phyloP scores from a whole-genome alignment of 345 rosid species.

The Populus alba region DNA sequence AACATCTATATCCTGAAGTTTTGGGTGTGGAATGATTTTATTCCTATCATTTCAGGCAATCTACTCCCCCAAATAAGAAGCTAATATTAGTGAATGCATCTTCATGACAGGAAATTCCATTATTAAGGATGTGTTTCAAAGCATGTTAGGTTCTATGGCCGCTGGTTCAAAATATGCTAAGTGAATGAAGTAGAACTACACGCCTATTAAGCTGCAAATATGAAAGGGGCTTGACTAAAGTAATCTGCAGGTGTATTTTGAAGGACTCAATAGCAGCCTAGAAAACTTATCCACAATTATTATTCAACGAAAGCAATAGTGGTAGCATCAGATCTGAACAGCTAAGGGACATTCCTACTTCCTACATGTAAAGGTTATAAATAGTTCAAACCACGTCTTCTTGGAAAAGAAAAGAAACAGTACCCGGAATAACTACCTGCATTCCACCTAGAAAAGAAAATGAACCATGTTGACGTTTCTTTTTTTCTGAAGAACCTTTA shows the following conservation, averaged over 20 bases:
- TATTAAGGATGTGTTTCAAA: background rate
- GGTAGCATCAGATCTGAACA: background rate
- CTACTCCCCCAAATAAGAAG: background rate
- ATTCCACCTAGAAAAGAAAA: constrained; percentile 91
- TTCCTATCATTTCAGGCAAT: background rate
- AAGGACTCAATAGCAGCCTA: background rate
- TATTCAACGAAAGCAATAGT: too few relatives aligned
- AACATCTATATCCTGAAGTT: background rate
- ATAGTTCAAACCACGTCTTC: background rate
- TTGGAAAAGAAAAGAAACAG: background rate
- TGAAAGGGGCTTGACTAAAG: background rate
- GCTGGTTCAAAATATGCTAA: background rate
- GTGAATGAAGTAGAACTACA: background rate
- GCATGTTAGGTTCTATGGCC: background rate
- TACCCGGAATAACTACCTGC: constrained; percentile 53
- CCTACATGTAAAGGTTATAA: background rate
- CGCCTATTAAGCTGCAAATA: background rate
- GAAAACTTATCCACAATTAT: background rate
- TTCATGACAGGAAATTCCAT: background rate
- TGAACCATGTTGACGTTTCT: constrained; percentile 56
- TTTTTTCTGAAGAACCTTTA: constrained; percentile 42
- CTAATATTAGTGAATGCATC: background rate
- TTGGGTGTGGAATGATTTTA: background rate
- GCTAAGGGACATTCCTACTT: background rate
- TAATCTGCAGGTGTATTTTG: background rate